Evolutionary conservation across 2,329 filamentous ascomycete genomes (phyloP).

Genomic region (Diaporthe vaccinii): DNA sequence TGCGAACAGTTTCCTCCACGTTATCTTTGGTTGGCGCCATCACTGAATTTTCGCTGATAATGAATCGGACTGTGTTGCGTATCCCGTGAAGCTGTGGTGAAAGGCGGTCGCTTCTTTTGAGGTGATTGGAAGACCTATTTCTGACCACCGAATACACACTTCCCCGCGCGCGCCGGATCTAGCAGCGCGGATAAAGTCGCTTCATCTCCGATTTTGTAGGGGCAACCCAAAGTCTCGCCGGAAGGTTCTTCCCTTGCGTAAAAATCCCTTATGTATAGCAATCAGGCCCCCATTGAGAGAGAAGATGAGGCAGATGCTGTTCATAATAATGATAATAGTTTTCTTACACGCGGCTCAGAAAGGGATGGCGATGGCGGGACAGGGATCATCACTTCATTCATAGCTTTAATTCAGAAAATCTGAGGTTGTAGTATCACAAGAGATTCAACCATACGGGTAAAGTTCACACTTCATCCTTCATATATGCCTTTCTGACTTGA

Average conservation of each 20-base stretch:
- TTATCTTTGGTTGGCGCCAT: background rate
- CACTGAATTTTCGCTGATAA: background rate
- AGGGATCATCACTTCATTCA: background rate
- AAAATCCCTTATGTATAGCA: too few relatives aligned
- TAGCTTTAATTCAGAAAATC: background rate
- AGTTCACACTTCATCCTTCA: background rate
- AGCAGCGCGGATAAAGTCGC: background rate
- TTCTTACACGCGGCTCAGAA: background rate
- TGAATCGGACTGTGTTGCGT: background rate
- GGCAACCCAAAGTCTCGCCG: background rate
- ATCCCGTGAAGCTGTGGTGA: background rate
- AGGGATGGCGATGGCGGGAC: background rate
- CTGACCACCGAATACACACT: background rate
- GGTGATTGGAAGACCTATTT: too few relatives aligned
- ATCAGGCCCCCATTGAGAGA: background rate
- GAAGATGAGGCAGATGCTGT: background rate
- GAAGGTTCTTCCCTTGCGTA: background rate
- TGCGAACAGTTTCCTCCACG: background rate
- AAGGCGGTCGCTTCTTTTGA: too few relatives aligned
- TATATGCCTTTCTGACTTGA: background rate
- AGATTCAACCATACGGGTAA: background rate
- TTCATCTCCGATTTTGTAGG: background rate
- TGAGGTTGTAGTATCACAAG: background rate
- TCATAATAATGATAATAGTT: background rate
- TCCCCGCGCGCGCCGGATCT: background rate